Conservation (phyloP, 2,329 filamentous ascomycete genomes). For the Ceratocystiopsis minuta region DNA sequence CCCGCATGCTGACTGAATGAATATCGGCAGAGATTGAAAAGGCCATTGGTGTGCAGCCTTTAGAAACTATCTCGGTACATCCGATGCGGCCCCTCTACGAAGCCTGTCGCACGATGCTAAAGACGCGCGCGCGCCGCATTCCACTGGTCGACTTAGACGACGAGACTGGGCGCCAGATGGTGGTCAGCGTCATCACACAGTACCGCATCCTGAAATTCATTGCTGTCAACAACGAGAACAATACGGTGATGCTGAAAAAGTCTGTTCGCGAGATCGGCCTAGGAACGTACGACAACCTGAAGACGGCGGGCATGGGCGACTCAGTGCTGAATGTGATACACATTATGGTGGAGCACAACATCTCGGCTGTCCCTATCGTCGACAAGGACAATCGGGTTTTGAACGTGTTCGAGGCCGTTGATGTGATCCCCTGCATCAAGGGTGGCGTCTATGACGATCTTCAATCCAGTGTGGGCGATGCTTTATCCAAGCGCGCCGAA, state of each 20-base stretch:
- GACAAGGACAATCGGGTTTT: slow-evolving; percentile 62
- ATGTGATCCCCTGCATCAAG: slow-evolving; percentile 92
- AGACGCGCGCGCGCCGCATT: slow-evolving; percentile 81
- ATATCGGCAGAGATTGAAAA: slow-evolving; percentile 76
- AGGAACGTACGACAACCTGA: slow-evolving; percentile 66
- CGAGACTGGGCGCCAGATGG: slow-evolving; percentile 79
- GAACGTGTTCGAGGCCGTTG: slow-evolving; percentile 90
- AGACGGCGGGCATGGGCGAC: slow-evolving; percentile 73
- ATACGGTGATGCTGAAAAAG: slow-evolving; percentile 78
- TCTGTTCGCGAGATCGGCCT: slow-evolving; percentile 68
- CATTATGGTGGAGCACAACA: slow-evolving; percentile 78
- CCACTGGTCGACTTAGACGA: slow-evolving; percentile 87
- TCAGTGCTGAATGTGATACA: slow-evolving; percentile 91
- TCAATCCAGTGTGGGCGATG: slow-evolving; percentile 70
- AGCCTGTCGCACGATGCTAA: slow-evolving; percentile 84
- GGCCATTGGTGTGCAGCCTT: slow-evolving; percentile 73
- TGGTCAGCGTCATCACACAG: slow-evolving; percentile 93
- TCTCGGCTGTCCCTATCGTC: slow-evolving; percentile 85
- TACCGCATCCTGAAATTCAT: slow-evolving; percentile 98
- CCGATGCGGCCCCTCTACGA: slow-evolving; percentile 84
- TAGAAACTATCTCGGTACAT: slow-evolving; percentile 92
- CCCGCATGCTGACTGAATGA: background rate
- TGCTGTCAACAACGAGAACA: slow-evolving; percentile 72
- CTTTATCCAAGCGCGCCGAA: slow-evolving; percentile 67
- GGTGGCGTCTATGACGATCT: slow-evolving; percentile 85